A percentile compares a stretch with the other conserved stretches of the same genome.
phyloP scores from a whole-genome alignment of 2,329 filamentous ascomycete genomes.

The Cordyceps tenuipes region DNA sequence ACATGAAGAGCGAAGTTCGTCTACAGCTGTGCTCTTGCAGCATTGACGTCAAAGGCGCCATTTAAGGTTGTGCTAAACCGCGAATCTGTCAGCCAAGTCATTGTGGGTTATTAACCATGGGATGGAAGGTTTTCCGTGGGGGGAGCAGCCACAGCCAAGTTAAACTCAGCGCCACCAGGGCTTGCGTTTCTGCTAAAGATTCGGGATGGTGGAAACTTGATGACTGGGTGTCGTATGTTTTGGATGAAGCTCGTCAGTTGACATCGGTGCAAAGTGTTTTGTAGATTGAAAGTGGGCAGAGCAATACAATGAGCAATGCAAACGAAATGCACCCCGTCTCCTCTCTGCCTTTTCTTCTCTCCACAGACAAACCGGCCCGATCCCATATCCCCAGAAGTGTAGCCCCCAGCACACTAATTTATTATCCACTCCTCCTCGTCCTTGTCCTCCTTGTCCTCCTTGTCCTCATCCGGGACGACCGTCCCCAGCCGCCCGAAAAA shows the following conservation, averaged over 20 bases:
- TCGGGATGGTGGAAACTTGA: background rate
- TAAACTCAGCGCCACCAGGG: background rate
- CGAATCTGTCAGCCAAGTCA: background rate
- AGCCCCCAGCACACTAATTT: background rate
- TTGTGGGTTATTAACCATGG: background rate
- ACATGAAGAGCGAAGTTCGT: background rate
- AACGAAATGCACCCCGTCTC: background rate
- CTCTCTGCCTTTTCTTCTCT: too few species aligned
- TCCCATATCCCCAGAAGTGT: background rate
- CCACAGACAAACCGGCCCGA: background rate
- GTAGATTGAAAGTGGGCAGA: background rate
- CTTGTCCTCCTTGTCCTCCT: too few species aligned
- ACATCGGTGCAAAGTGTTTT: background rate
- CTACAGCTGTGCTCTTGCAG: background rate
- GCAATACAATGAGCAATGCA: background rate
- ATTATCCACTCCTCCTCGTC: background rate
- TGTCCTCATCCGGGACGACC: too few species aligned
- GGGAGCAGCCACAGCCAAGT: background rate
- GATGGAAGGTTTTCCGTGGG: background rate
- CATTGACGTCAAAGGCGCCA: slow-evolving; percentile 8
- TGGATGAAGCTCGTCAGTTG: background rate
- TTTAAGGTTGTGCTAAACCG: background rate
- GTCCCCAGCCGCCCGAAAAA: background rate
- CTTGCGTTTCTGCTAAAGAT: background rate
- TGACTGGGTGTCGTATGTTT: background rate